Evolutionary conservation across 2,329 filamentous ascomycete species (phyloP).

Genomic region (Cytospora leucostoma): DNA sequence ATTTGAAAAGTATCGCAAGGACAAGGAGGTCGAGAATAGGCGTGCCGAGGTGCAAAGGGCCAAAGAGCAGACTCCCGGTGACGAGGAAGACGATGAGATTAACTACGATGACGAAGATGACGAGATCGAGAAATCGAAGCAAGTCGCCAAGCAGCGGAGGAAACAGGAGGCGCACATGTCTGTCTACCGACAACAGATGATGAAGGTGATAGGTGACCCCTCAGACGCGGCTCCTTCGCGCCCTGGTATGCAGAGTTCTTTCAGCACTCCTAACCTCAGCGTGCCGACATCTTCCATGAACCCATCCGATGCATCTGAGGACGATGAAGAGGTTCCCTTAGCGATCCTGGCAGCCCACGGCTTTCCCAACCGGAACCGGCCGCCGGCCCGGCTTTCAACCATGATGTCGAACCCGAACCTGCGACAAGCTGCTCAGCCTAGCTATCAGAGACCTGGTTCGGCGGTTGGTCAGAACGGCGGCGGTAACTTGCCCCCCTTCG

Average conservation of each 20-base stretch:
- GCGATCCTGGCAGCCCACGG: slow-evolving; percentile 87
- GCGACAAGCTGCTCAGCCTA: slow-evolving; percentile 52
- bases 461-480: slow-evolving; percentile 44
- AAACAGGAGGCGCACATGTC: slow-evolving; percentile 91
- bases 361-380: slow-evolving; percentile 77
- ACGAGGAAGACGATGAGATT: slow-evolving; percentile 64
- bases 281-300: slow-evolving; percentile 42
- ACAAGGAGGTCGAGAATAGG: slow-evolving; percentile 59
- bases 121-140: slow-evolving; percentile 72
- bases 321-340: slow-evolving; percentile 85
- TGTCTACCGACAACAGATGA: slow-evolving; percentile 92
- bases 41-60: slow-evolving; percentile 44
- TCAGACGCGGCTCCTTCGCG: slow-evolving; percentile 50
- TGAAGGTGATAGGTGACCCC: slow-evolving; percentile 85
- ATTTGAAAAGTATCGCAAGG: slow-evolving; percentile 78
- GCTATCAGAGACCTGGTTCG: slow-evolving; percentile 57
- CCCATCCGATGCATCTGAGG: slow-evolving; percentile 53
- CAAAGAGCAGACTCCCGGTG: slow-evolving; percentile 58
- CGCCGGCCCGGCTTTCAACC: slow-evolving; percentile 66
- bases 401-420: slow-evolving; percentile 74
- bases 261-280: slow-evolving; percentile 53
- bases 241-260: slow-evolving; percentile 57
- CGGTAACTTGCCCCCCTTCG: slow-evolving; percentile 74
- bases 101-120: slow-evolving; percentile 76
- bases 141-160: slow-evolving; percentile 73